Evolutionary conservation across 2,329 filamentous ascomycete genomes (phyloP).

Genomic region (Phyllosticta citrichinensis): DNA sequence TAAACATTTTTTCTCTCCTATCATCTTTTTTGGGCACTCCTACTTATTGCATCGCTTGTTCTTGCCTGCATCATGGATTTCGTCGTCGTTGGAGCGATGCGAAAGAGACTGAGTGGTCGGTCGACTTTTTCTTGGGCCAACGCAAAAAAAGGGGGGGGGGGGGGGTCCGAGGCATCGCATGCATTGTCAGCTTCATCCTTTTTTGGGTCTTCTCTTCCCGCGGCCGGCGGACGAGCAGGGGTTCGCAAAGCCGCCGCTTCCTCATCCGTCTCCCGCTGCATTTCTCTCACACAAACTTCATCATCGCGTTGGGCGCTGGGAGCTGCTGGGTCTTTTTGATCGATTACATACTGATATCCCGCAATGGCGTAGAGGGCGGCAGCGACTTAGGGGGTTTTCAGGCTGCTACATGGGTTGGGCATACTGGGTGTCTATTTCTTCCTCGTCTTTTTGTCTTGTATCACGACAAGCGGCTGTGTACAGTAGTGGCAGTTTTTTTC

Average conservation of each 20-base stretch:
- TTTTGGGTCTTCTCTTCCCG: neutral
- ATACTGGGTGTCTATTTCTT: neutral
- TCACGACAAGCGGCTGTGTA: neutral
- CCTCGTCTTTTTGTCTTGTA: neutral
- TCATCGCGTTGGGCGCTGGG: neutral
- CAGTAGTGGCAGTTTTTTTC: neutral
- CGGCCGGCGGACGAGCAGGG: neutral
- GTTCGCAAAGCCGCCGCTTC: neutral
- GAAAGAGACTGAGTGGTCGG: constrained; percentile 2
- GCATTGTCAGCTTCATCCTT: neutral
- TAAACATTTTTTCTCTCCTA: neutral
- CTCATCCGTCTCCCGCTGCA: neutral
- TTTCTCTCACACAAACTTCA: neutral
- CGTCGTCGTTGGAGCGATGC: neutral
- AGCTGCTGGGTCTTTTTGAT: neutral
- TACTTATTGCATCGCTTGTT: neutral
- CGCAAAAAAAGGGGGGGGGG: constrained; percentile 1
- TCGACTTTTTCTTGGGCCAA: constrained; percentile 2
- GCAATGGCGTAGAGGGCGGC: constrained; percentile 9
- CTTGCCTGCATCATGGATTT: neutral
- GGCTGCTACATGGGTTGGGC: neutral
- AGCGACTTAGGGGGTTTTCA: neutral
- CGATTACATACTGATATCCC: constrained; percentile 7
- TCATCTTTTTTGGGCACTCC: neutral
- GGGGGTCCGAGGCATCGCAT: constrained; percentile 2